Evolutionary conservation across 768 basidiomycete genomes (phyloP).

Genomic region (Hygrophorus russula): DNA sequence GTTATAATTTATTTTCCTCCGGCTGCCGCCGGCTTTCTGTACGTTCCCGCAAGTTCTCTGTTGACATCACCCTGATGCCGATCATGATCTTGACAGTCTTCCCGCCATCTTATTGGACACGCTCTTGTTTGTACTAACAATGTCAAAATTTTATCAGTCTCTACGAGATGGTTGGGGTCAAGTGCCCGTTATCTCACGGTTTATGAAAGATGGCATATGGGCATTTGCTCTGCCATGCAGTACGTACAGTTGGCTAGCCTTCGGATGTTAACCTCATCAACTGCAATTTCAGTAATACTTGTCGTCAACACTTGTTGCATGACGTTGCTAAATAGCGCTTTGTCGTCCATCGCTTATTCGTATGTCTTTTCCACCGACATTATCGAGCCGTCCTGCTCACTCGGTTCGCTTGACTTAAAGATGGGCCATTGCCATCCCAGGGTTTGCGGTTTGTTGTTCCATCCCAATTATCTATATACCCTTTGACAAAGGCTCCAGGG

Average conservation of each 20-base stretch:
- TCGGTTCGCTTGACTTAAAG: constrained; percentile 3
- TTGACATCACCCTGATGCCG: neutral
- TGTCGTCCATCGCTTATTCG: constrained; percentile 13
- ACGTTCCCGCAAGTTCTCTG: neutral
- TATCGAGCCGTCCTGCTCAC: neutral
- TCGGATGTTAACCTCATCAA: neutral
- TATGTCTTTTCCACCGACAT: constrained; percentile 4
- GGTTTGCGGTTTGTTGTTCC: constrained; percentile 12
- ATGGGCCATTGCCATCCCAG: constrained; percentile 15
- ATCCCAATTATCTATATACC: neutral
- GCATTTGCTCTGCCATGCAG: constrained; percentile 16
- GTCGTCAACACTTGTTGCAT: constrained; percentile 11
- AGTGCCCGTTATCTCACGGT: constrained; percentile 13
- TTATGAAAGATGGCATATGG: constrained; percentile 17
- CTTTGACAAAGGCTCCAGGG: constrained; percentile 6
- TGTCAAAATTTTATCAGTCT: constrained; percentile 15
- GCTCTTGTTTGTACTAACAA: constrained; percentile 14
- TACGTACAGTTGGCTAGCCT: constrained; percentile 1
- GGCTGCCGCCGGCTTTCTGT: constrained; percentile 11
- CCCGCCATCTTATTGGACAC: constrained; percentile 14
- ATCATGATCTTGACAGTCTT: constrained; percentile 7
- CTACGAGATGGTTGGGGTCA: constrained; percentile 15
- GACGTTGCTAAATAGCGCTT: constrained; percentile 8
- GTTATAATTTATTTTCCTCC: constrained; percentile 11
- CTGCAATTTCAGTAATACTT: constrained; percentile 7